Evolutionary conservation across 1,284 basidiomycete species (phyloP).

Genomic region (Ceratobasidium sp.): DNA sequence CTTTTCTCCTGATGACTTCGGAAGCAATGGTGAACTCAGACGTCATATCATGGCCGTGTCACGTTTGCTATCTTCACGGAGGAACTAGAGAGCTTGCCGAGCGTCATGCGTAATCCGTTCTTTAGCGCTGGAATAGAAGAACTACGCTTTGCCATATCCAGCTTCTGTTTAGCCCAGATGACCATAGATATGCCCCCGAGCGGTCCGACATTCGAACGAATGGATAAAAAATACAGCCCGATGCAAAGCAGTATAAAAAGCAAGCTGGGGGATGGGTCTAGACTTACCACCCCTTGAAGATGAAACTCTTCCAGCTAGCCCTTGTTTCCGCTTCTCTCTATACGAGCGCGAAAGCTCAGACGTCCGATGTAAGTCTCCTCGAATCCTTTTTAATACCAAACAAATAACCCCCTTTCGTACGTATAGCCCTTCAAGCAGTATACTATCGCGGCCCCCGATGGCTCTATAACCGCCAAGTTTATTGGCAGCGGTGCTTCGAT

Average conservation of each 20-base stretch:
- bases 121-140: not conserved
- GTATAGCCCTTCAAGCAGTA: constrained; percentile 27
- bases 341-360: not conserved
- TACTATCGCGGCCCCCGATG: constrained; percentile 9
- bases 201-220: constrained; percentile 2
- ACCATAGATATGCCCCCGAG: not conserved
- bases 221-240: not conserved
- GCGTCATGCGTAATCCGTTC: not conserved
- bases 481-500: constrained; percentile 28
- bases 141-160: not conserved
- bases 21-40: not conserved
- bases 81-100: not conserved
- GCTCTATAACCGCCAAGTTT: constrained; percentile 26
- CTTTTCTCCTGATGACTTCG: not conserved
- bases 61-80: not conserved
- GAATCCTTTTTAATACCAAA: not conserved
- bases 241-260: not conserved
- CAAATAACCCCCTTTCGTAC: not conserved
- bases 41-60: not conserved
- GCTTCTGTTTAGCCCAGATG: not conserved
- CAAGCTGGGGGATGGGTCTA: not conserved
- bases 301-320: not conserved
- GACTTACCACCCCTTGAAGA: not conserved
- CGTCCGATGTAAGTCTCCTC: not conserved
- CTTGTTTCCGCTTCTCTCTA: not conserved